Conservation (phyloP, 2,329 filamentous ascomycete species). For the Aspergillus terreus region DNA sequence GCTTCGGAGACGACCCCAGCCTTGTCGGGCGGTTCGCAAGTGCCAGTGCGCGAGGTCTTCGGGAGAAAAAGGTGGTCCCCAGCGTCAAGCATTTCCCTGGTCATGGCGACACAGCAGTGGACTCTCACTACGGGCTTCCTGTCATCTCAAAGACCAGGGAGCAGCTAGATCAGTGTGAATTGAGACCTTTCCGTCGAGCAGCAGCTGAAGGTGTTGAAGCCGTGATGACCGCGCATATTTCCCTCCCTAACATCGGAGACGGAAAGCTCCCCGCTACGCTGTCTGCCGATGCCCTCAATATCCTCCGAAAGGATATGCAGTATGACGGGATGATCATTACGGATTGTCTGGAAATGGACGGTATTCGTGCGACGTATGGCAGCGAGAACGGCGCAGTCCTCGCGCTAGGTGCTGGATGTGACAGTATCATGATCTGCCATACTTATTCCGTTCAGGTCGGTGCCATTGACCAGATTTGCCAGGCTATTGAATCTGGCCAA, state of each 20-base stretch:
- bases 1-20: slow-evolving; percentile 41
- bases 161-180: slow-evolving; percentile 38
- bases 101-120: slow-evolving; percentile 43
- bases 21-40: slow-evolving; percentile 41
- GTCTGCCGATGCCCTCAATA: slow-evolving; percentile 33
- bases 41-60: slow-evolving; percentile 35
- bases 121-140: slow-evolving; percentile 43
- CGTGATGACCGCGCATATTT: slow-evolving; percentile 46
- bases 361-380: slow-evolving; percentile 39
- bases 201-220: slow-evolving; percentile 40
- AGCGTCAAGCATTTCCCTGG: slow-evolving; percentile 47
- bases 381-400: slow-evolving; percentile 40
- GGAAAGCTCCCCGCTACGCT: slow-evolving; percentile 38
- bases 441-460: slow-evolving; percentile 40
- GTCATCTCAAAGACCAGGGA: slow-evolving; percentile 36
- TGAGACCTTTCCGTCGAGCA: slow-evolving; percentile 43
- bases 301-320: slow-evolving; percentile 41
- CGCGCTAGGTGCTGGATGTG: slow-evolving; percentile 41
- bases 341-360: slow-evolving; percentile 46
- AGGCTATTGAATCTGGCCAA: slow-evolving; percentile 34
- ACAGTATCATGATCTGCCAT: slow-evolving; percentile 47
- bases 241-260: slow-evolving; percentile 33
- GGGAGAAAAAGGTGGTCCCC: slow-evolving; percentile 37
- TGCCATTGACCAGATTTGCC: slow-evolving; percentile 37
- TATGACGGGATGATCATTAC: slow-evolving; percentile 45